phyloP scores from a whole-genome alignment of 352 stramenopile species.

The Peronospora belbahrii region DNA sequence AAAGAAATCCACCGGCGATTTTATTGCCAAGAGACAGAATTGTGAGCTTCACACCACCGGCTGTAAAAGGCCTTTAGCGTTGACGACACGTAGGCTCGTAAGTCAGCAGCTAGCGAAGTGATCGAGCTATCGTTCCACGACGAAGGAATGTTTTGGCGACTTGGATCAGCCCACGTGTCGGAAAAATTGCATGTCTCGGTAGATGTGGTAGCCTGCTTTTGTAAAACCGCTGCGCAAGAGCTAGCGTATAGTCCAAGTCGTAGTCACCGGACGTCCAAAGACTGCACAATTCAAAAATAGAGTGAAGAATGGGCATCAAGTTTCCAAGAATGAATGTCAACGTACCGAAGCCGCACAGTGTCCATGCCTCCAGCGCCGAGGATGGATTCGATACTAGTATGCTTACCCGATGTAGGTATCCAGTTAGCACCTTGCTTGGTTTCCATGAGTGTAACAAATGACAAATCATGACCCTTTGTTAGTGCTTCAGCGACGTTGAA shows the following conservation, averaged over 20 bases:
- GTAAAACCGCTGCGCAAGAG: slow-evolving; percentile 21
- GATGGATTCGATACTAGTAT: slow-evolving; percentile 28
- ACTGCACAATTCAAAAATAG: slow-evolving; percentile 2
- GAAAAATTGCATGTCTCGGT: slow-evolving; percentile 36
- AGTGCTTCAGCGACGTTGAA: slow-evolving; percentile 8
- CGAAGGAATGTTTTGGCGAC: slow-evolving; percentile 18
- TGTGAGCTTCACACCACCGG: slow-evolving; percentile 21
- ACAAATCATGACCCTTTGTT: slow-evolving; percentile 31
- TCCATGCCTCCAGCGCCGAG: slow-evolving; percentile 25
- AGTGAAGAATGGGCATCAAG: background rate
- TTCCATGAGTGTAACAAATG: slow-evolving; percentile 28
- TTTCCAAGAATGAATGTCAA: background rate
- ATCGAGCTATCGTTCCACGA: slow-evolving; percentile 22
- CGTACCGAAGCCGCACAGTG: slow-evolving; percentile 24
- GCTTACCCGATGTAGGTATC: slow-evolving; percentile 22
- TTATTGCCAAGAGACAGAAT: slow-evolving; percentile 10
- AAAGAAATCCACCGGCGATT: background rate
- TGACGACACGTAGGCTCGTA: slow-evolving; percentile 26
- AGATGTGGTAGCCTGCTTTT: slow-evolving; percentile 32
- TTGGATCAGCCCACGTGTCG: slow-evolving; percentile 29
- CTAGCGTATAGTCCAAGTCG: slow-evolving; percentile 23
- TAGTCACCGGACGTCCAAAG: slow-evolving; percentile 28
- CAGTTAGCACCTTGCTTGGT: slow-evolving; percentile 19
- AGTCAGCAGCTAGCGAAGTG: slow-evolving; percentile 7
- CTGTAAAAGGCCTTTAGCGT: slow-evolving; percentile 27